Percentiles rank a stretch among this genome's conserved stretches.
phyloP scores from a whole-genome alignment of 768 basidiomycete species.

The Mycena metata region DNA sequence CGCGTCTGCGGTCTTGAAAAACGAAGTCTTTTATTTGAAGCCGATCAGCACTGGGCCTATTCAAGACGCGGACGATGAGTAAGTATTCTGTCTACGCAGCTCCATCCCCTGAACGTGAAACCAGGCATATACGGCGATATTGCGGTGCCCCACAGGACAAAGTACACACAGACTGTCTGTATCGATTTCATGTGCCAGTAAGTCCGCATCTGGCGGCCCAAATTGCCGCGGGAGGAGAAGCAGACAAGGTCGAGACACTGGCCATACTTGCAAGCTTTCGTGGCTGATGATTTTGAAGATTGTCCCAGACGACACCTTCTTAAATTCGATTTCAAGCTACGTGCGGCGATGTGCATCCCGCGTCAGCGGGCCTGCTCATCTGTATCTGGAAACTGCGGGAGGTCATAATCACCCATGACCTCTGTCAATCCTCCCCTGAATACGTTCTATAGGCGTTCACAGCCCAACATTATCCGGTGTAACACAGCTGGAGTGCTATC shows the following conservation, averaged over 20 bases:
- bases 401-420: conserved; percentile 59
- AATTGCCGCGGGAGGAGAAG: conserved; percentile 54
- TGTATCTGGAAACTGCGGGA: conserved; percentile 96
- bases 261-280: conserved; percentile 1
- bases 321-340: conserved; percentile 73
- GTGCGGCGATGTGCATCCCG: conserved; percentile 66
- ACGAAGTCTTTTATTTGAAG: conserved; percentile 80
- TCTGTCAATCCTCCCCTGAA: conserved; percentile 9
- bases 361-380: conserved; percentile 55
- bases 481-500: conserved; percentile 87
- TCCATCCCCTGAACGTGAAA: conserved; percentile 20
- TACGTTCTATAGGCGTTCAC: conserved; percentile 77
- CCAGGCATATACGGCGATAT: conserved; percentile 77
- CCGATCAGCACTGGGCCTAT: conserved; percentile 91
- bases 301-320: conserved; percentile 76
- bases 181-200: conserved; percentile 88
- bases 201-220: conserved; percentile 92
- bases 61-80: conserved; percentile 90
- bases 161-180: conserved; percentile 80
- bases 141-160: conserved; percentile 54
- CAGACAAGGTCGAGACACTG: conserved; percentile 44
- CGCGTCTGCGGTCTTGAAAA: conserved; percentile 72
- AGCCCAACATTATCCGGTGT: conserved; percentile 88
- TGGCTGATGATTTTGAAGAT: conserved; percentile 52
- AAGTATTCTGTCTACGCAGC: conserved; percentile 36